phyloP scores from a whole-genome alignment of 352 stramenopile species.

The Globisporangium iwayamae region DNA sequence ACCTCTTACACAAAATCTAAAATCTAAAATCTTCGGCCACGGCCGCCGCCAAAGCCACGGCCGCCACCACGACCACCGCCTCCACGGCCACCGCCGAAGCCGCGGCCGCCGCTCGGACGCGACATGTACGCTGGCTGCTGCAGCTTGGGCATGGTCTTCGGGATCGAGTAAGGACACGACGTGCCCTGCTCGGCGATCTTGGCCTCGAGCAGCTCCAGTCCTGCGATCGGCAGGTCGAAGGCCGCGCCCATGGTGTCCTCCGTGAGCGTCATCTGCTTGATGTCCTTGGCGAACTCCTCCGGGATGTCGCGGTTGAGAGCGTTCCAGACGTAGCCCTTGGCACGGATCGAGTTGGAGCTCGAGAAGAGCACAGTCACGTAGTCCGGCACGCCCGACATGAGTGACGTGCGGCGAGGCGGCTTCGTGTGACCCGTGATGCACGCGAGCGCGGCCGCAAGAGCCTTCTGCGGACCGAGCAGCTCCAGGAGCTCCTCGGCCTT shows the following conservation, averaged over 20 bases:
- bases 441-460: constrained; percentile 78
- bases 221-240: constrained; percentile 85
- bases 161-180: constrained; percentile 72
- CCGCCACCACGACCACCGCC: constrained; percentile 35
- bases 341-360: constrained; percentile 78
- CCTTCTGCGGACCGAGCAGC: constrained; percentile 51
- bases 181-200: constrained; percentile 67
- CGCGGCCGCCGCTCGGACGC: constrained; percentile 37
- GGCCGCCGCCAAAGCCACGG: constrained; percentile 31
- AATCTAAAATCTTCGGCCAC: constrained; percentile 31
- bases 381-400: constrained; percentile 88
- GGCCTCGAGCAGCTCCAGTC: constrained; percentile 59
- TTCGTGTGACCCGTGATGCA: constrained; percentile 90
- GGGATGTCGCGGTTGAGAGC: constrained; percentile 85
- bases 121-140: constrained; percentile 59
- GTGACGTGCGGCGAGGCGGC: constrained; percentile 67
- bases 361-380: constrained; percentile 88
- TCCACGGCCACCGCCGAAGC: constrained; percentile 32
- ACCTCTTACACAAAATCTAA: not conserved
- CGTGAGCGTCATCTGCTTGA: constrained; percentile 90
- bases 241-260: constrained; percentile 86
- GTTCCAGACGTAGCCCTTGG: constrained; percentile 92
- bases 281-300: constrained; percentile 65
- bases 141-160: constrained; percentile 73
- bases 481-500: constrained; percentile 66